Base-by-base conservation (phyloP, 2,329 filamentous ascomycete genomes). In the Helicocarpus griseus region DNA sequence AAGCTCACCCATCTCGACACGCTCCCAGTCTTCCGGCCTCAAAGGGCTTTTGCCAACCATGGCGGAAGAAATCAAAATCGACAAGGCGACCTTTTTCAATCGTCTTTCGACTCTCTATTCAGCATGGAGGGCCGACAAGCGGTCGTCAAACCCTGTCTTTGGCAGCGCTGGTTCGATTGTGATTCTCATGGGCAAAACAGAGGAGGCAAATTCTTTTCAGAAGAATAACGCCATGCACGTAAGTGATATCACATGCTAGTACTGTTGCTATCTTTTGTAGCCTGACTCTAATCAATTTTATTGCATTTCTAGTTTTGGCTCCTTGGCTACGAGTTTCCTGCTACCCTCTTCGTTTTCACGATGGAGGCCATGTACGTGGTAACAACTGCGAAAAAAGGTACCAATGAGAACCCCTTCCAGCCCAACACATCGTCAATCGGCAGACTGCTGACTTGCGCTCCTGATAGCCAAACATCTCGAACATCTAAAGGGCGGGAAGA, bases 221-320 rank as follows among this genome's bases (percentile, higher is more conserved):
- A 98, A 98, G 77, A 95, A 90, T 65, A 95, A 95, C 69, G 89
- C 93, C 21, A 85, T 96, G 71, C 93, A 97, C 75, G 89, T 95
- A 77, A 67, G 85, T 75, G 51, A 58, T 57, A 41, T 31, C 9
- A 17, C 22, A n/a, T 38, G 5, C 48, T 29, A 11, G 11, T 9
- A 29, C 19, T 8, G 17, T 1, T 45, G 8, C n/a, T 17, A 14
- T 50, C 17, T 9, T 36, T 24, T 26, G 8, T 11, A 6, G 17
- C 5, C 33, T n/a, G 9, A 3, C n/a, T 39, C 21, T 31, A 49
- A 36, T 13, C 53, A 48, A 57, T 59, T 52, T 61, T 61, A 31
- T 31, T 28, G 35, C 45, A 43, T 55, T 39, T 58, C 54, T 69
- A 96, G 90, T 95, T 97, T 72, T 98, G 94, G 94, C 79, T 98